These are phyloP conservation scores for Phytophthora sansomeana DNA, from an alignment of 352 stramenopile genomes.

Conservation along the genomic window DNA sequence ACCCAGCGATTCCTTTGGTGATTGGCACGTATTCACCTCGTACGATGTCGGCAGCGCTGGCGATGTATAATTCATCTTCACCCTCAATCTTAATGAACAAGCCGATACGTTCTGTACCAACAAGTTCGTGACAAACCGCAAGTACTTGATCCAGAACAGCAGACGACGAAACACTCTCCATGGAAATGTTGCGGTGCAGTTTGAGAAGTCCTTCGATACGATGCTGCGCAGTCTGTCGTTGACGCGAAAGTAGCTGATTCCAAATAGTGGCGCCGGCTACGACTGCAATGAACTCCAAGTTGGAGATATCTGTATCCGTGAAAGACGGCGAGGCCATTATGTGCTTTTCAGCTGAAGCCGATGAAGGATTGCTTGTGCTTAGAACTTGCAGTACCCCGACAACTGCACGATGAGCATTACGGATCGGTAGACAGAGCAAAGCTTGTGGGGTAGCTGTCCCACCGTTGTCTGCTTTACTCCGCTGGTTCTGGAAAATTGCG, in stretches of 20 bases:
- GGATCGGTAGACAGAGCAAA: constrained; percentile 71
- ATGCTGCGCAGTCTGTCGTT: constrained; percentile 69
- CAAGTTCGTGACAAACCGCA: constrained; percentile 74
- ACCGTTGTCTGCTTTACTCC: constrained; percentile 30
- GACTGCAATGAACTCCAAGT: constrained; percentile 65
- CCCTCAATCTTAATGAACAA: constrained; percentile 78
- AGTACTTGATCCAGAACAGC: constrained; percentile 71
- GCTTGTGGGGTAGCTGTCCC: constrained; percentile 37
- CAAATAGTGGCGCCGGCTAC: constrained; percentile 71
- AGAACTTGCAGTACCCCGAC: constrained; percentile 66
- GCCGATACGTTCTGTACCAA: constrained; percentile 69
- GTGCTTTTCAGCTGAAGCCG: constrained; percentile 5
- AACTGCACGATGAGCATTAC: constrained; percentile 68
- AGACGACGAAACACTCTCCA: constrained; percentile 63
- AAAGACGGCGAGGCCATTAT: constrained; percentile 27
- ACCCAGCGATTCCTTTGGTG: constrained; percentile 70
- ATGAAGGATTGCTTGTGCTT: constrained; percentile 20
- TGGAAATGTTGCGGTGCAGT: constrained; percentile 76
- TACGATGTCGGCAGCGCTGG: constrained; percentile 63
- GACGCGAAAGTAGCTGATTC: constrained; percentile 70
- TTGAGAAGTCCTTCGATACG: constrained; percentile 77
- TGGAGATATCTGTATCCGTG: constrained; percentile 51
- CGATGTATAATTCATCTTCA: constrained; percentile 76
- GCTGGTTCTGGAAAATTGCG: constrained; percentile 60
- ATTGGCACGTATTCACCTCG: constrained; percentile 77